Conservation (phyloP, 352 stramenopile species). For the Pythium rhizo-oryzae region DNA sequence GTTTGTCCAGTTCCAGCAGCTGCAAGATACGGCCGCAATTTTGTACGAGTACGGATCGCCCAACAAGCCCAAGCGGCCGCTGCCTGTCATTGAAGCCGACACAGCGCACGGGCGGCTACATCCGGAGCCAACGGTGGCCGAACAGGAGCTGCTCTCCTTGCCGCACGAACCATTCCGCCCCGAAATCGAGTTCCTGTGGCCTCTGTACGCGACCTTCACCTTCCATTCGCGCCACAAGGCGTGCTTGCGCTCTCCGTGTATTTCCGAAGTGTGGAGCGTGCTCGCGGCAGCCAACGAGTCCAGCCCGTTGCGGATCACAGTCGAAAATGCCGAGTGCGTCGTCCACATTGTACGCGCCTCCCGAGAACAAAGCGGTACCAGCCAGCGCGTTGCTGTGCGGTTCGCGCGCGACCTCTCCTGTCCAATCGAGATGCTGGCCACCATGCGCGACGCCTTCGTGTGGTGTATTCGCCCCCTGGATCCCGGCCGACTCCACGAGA, state of each 20-base stretch:
- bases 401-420: conserved; percentile 50
- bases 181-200: conserved; percentile 50
- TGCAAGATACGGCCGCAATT: conserved; percentile 44
- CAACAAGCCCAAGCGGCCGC: conserved; percentile 1
- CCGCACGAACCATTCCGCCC: conserved; percentile 36
- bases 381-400: conserved; percentile 16
- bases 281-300: not conserved
- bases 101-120: conserved; percentile 7
- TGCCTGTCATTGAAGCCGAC: not conserved
- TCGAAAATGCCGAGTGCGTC: conserved; percentile 42
- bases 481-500: not conserved
- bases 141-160: conserved; percentile 20
- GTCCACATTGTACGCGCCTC: conserved; percentile 29
- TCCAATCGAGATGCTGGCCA: conserved; percentile 31
- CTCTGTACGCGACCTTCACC: conserved; percentile 48
- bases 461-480: conserved; percentile 34
- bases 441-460: conserved; percentile 39
- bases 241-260: conserved; percentile 37
- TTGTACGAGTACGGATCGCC: conserved; percentile 26
- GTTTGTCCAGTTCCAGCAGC: conserved; percentile 54
- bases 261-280: conserved; percentile 4
- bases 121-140: conserved; percentile 16
- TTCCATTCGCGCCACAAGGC: conserved; percentile 33
- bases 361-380: not conserved
- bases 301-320: conserved; percentile 30